Conservation (phyloP, 75 land plant species). For the Pinus taeda region DNA sequence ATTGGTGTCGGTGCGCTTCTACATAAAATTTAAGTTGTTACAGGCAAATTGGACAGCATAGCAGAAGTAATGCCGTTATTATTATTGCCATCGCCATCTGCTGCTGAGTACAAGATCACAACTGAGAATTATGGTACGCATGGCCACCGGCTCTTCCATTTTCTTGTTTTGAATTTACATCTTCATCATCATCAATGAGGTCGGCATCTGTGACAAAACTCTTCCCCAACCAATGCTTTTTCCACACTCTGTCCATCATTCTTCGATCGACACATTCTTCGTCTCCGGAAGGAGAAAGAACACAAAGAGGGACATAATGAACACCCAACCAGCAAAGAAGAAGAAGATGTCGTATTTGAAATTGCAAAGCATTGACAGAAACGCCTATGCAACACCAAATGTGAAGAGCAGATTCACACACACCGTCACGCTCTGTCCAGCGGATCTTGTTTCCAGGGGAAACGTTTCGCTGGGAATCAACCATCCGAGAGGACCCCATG, state of each 20-base stretch:
- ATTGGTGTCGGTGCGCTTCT: too few relatives aligned
- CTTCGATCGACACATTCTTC: conserved; percentile 15
- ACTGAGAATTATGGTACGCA: too few relatives aligned
- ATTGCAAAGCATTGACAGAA: conserved; percentile 15
- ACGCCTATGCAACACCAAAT: conserved; percentile 73
- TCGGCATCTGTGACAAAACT: too few relatives aligned
- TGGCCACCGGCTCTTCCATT: too few relatives aligned
- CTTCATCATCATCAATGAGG: too few relatives aligned
- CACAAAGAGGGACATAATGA: conserved; percentile 56
- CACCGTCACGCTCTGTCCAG: conserved; percentile 65
- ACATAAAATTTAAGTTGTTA: too few relatives aligned
- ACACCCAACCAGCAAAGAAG: conserved; percentile 68
- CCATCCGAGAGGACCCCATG: conserved; percentile 91
- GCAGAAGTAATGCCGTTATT: too few relatives aligned
- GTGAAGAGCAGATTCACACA: conserved; percentile 69
- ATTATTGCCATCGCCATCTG: too few relatives aligned
- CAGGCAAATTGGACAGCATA: too few relatives aligned
- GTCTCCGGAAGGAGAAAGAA: conserved; percentile 19
- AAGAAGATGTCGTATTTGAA: conserved; percentile 72
- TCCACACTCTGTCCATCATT: conserved; percentile 46
- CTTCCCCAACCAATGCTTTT: conserved; percentile 72
- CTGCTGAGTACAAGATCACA: too few relatives aligned
- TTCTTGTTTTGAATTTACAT: too few relatives aligned
- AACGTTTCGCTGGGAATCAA: conserved; percentile 77
- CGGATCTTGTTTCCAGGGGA: conserved; percentile 71